A percentile compares a stretch with the other conserved stretches of the same genome.
phyloP scores from a whole-genome alignment of 2,329 filamentous ascomycete species.

The Colletotrichum scovillei region DNA sequence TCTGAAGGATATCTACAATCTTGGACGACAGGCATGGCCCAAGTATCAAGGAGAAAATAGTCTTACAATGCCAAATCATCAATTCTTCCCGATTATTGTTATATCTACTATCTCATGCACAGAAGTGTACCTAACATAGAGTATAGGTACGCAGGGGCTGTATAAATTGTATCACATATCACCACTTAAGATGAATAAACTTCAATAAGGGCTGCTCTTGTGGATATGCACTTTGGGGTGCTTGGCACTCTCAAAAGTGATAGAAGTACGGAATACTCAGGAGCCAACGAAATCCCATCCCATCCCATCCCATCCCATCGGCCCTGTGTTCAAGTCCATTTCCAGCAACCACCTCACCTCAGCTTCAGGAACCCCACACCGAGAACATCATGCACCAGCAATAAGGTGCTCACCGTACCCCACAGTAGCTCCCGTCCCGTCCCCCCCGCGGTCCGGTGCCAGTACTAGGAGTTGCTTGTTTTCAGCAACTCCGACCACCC shows the following conservation, averaged over 20 bases:
- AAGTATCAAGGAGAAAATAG: background rate
- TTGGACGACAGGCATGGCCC: too few relatives aligned
- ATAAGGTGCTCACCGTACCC: conserved; percentile 1
- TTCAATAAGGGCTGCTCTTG: background rate
- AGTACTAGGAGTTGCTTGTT: background rate
- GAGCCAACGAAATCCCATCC: background rate
- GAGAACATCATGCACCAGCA: background rate
- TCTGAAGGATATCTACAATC: background rate
- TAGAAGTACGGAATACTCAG: background rate
- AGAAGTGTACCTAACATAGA: too few relatives aligned
- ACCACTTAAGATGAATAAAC: background rate
- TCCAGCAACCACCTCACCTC: conserved; percentile 11
- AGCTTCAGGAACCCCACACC: conserved; percentile 26
- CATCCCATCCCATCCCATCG: background rate
- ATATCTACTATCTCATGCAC: too few relatives aligned
- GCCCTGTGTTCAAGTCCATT: background rate
- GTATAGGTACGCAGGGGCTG: too few relatives aligned
- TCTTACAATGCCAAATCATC: background rate
- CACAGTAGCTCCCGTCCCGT: conserved; percentile 5
- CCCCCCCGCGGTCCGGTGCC: background rate
- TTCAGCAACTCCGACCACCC: background rate
- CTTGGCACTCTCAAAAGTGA: background rate
- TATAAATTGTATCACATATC: background rate
- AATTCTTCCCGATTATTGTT: background rate
- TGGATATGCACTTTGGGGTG: background rate